Percentiles rank a stretch among this genome's conserved stretches.
phyloP scores from a whole-genome alignment of 371 early-diverging fungal species.

The Smittium culicis region DNA sequence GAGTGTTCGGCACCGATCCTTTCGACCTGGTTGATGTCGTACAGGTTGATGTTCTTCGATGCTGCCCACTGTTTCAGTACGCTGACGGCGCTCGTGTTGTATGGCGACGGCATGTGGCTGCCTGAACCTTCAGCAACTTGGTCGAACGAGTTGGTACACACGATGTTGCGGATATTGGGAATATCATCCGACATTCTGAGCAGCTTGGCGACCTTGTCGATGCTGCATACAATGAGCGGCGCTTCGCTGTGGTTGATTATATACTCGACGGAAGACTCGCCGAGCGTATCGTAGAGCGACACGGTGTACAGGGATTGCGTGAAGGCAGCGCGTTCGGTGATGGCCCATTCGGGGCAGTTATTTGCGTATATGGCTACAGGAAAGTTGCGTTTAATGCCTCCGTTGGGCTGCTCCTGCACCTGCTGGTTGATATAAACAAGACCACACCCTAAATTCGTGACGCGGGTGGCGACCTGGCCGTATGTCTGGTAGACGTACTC shows the following conservation, averaged over 20 bases:
- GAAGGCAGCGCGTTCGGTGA: slow-evolving; percentile 64
- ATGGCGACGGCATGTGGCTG: slow-evolving; percentile 16
- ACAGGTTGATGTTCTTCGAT: slow-evolving; percentile 23
- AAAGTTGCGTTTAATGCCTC: background rate
- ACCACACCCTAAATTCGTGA: slow-evolving; percentile 50
- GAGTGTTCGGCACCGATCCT: slow-evolving; percentile 37
- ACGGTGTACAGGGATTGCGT: slow-evolving; percentile 47
- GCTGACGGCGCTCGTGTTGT: slow-evolving; percentile 22
- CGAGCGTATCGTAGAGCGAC: slow-evolving; percentile 79
- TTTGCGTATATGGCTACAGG: slow-evolving; percentile 63
- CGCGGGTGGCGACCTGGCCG: slow-evolving; percentile 37
- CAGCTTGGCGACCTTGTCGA: slow-evolving; percentile 67
- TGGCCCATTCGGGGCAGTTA: slow-evolving; percentile 84
- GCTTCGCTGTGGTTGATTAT: slow-evolving; percentile 63
- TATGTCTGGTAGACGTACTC: slow-evolving; percentile 52
- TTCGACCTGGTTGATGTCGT: slow-evolving; percentile 46
- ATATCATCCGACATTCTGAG: slow-evolving; percentile 39
- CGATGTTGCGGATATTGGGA: slow-evolving; percentile 46
- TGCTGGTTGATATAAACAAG: slow-evolving; percentile 21
- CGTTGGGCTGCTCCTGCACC: slow-evolving; percentile 2
- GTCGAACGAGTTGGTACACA: slow-evolving; percentile 51
- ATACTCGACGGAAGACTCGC: slow-evolving; percentile 58
- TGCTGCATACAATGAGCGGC: slow-evolving; percentile 49
- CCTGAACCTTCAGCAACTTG: background rate
- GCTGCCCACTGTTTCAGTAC: slow-evolving; percentile 38